Evolutionary conservation across 1,284 basidiomycete species (phyloP).

Genomic region (Fomitopsis betulina): DNA sequence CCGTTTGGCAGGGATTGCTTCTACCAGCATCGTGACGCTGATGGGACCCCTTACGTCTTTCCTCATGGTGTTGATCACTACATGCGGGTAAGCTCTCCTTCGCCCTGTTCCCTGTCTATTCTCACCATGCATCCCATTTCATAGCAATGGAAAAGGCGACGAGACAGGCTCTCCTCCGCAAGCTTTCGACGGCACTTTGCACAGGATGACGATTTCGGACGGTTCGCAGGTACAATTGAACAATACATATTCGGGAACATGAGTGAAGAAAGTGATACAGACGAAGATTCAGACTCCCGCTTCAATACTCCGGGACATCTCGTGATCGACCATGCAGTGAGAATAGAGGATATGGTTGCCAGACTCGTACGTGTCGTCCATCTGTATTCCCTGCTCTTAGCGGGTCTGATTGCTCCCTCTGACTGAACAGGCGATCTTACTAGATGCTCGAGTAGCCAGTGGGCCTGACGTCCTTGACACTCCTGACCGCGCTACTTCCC

Average conservation of each 20-base stretch:
- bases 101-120: background rate
- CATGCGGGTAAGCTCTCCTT: conserved; percentile 36
- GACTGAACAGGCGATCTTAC: conserved; percentile 1
- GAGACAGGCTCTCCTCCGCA: background rate
- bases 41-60: conserved; percentile 59
- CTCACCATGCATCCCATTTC: background rate
- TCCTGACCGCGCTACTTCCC: background rate
- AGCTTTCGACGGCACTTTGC: background rate
- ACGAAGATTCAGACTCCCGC: background rate
- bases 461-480: background rate
- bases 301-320: background rate
- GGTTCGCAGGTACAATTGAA: too few species aligned
- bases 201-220: conserved; percentile 11
- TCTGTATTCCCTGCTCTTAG: background rate
- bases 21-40: conserved; percentile 61
- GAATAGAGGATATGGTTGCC: conserved; percentile 1
- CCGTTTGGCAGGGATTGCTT: conserved; percentile 77
- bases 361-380: conserved; percentile 4
- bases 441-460: background rate
- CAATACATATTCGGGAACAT: too few species aligned
- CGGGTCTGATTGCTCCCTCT: background rate
- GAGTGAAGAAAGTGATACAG: conserved; percentile 9
- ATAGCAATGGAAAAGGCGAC: conserved; percentile 4
- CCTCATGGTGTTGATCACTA: conserved; percentile 46
- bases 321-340: background rate